Evolutionary conservation across 2,329 filamentous ascomycete genomes (phyloP).

Genomic region (Orbilia oligospora): DNA sequence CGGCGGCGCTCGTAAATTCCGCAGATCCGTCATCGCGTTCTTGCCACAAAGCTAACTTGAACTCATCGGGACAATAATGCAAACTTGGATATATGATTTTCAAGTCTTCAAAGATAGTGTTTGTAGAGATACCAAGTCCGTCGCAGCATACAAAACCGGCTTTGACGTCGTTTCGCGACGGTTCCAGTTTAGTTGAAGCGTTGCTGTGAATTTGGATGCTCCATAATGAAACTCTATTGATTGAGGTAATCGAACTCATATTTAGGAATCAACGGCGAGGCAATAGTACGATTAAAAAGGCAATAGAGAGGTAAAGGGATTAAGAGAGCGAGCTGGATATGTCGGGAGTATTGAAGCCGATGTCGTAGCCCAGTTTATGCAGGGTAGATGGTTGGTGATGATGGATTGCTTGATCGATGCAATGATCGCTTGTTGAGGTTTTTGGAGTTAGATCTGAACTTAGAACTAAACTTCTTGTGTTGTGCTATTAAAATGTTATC

Average conservation of each 20-base stretch:
- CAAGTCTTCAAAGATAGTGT: constrained; percentile 20
- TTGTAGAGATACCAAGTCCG: neutral
- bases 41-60: neutral
- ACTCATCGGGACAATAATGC: neutral
- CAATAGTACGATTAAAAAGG: no score
- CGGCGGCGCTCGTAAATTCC: neutral
- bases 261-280: neutral
- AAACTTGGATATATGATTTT: constrained; percentile 4
- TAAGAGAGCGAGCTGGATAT: no score
- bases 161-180: neutral
- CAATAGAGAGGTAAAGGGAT: no score
- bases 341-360: no score
- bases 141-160: neutral
- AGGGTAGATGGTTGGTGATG: no score
- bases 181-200: neutral
- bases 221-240: neutral
- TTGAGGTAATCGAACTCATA: neutral
- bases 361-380: no score
- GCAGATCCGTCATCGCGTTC: neutral
- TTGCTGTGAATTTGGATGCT: constrained; percentile 1
- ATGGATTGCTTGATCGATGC: no score
- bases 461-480: no score
- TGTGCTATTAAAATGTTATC: no score
- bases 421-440: no score
- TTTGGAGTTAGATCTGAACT: no score